phyloP scores from a whole-genome alignment of 2,329 filamentous ascomycete species.

The Allantophomopsis lycopodina region DNA sequence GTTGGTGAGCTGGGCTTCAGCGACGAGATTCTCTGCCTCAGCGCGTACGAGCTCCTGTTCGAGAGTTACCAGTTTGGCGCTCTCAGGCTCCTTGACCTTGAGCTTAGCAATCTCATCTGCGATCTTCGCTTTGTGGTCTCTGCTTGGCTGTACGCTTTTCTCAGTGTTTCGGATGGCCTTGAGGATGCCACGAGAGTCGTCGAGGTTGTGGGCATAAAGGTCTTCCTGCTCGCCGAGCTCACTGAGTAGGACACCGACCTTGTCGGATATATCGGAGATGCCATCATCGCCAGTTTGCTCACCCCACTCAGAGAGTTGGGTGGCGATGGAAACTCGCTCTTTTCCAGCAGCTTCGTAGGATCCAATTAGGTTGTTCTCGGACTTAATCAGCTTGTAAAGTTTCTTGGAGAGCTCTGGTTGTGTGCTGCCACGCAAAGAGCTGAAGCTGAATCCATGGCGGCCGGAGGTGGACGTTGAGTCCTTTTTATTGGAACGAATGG shows the following conservation, averaged over 20 bases:
- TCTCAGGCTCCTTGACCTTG: slow-evolving; percentile 85
- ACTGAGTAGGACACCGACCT: slow-evolving; percentile 81
- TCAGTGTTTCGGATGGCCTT: slow-evolving; percentile 95
- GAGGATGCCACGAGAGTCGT: slow-evolving; percentile 69
- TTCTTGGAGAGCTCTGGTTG: slow-evolving; percentile 83
- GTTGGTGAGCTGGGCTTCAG: slow-evolving; percentile 92
- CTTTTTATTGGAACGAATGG: slow-evolving; percentile 43
- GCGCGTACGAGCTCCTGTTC: slow-evolving; percentile 95
- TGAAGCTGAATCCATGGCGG: slow-evolving; percentile 70
- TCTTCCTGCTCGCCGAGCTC: slow-evolving; percentile 95
- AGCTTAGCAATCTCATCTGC: slow-evolving; percentile 83
- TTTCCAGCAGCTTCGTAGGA: slow-evolving; percentile 75
- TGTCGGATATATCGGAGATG: slow-evolving; percentile 84
- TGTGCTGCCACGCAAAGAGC: slow-evolving; percentile 68
- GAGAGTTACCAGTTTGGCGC: slow-evolving; percentile 64
- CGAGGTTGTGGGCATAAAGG: slow-evolving; percentile 69
- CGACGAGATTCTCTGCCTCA: slow-evolving; percentile 90
- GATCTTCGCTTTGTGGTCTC: slow-evolving; percentile 78
- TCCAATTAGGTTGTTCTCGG: slow-evolving; percentile 75
- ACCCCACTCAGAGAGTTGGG: slow-evolving; percentile 92
- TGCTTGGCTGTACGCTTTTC: slow-evolving; percentile 82
- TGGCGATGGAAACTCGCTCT: slow-evolving; percentile 73
- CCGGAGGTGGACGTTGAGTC: slow-evolving; percentile 20
- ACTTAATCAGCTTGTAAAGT: slow-evolving; percentile 88
- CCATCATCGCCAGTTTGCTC: slow-evolving; percentile 81